These are phyloP conservation scores for Crucihimalaya himalaica DNA, from an alignment of 345 rosid genomes.

Conservation along the genomic window DNA sequence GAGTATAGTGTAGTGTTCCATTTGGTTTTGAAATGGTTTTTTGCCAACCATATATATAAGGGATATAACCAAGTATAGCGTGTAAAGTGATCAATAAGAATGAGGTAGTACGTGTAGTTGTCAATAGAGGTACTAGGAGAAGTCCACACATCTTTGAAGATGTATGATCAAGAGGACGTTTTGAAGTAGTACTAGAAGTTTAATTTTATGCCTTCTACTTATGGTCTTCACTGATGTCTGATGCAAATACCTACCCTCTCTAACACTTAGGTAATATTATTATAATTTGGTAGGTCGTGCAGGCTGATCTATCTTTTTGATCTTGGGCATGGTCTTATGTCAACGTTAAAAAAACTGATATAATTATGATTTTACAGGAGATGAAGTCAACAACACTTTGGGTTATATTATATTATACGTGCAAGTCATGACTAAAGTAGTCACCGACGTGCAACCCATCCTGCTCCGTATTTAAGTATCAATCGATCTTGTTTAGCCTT, in stretches of 20 bases:
- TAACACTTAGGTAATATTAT: neutral
- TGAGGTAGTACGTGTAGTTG: neutral
- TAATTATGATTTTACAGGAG: neutral
- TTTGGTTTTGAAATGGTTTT: neutral
- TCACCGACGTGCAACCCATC: constrained; percentile 43
- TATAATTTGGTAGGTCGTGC: constrained; percentile 32
- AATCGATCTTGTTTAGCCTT: constrained; percentile 18
- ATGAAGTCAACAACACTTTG: constrained; percentile 30
- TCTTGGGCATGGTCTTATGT: constrained; percentile 26
- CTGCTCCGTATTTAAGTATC: constrained; percentile 38
- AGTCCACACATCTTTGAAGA: neutral
- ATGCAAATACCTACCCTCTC: neutral
- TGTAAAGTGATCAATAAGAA: neutral
- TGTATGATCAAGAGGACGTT: neutral
- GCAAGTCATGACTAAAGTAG: constrained; percentile 32
- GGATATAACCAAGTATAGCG: neutral
- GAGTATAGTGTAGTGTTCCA: neutral
- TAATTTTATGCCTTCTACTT: neutral
- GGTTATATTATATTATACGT: constrained; percentile 22
- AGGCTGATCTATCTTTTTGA: constrained; percentile 34
- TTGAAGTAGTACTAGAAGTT: neutral
- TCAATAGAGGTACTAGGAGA: neutral
- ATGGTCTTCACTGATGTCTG: neutral
- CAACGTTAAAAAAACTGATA: neutral
- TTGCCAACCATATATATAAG: neutral